Evolutionary conservation across 495 filamentous ascomycete species (phyloP).

Genomic region (Penicillium lagena): DNA sequence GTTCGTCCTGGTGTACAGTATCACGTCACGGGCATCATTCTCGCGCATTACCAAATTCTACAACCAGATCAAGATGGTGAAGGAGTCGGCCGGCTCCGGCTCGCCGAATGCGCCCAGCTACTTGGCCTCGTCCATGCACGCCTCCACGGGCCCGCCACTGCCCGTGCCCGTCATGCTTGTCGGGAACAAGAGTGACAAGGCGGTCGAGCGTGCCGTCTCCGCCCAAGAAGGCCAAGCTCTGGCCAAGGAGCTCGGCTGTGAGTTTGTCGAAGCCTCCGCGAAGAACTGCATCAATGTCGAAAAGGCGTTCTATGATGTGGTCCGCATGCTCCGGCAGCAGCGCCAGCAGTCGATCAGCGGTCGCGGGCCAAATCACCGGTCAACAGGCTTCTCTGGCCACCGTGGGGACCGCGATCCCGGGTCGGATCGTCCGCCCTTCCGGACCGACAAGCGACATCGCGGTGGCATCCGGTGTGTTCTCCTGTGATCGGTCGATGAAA

Average conservation of each 20-base stretch:
- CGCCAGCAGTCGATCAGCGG: constrained; percentile 49
- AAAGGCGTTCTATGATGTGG: constrained; percentile 97
- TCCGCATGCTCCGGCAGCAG: constrained; percentile 79
- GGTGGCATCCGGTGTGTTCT: constrained; percentile 33
- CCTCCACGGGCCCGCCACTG: constrained; percentile 49
- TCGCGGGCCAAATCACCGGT: constrained; percentile 33
- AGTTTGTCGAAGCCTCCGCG: constrained; percentile 97
- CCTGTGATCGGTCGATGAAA: constrained; percentile 23
- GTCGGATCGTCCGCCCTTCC: constrained; percentile 32
- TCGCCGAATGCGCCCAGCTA: constrained; percentile 54
- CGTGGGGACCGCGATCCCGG: constrained; percentile 36
- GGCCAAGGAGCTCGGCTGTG: constrained; percentile 87
- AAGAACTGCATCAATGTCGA: constrained; percentile 99
- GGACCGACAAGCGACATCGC: constrained; percentile 37
- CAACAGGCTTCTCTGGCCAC: constrained; percentile 26
- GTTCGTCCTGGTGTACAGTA: constrained; percentile 96
- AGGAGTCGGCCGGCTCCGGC: constrained; percentile 77
- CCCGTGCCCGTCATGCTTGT: constrained; percentile 96
- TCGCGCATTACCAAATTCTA: constrained; percentile 91
- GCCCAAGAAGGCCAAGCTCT: constrained; percentile 92
- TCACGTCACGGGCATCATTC: constrained; percentile 92
- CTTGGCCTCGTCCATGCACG: constrained; percentile 62
- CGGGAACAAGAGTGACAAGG: constrained; percentile 95
- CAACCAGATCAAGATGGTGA: constrained; percentile 93
- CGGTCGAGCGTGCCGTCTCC: constrained; percentile 91